These are phyloP conservation scores for Boletus coccyginus DNA, from an alignment of 768 basidiomycete genomes.

Conservation along the genomic window DNA sequence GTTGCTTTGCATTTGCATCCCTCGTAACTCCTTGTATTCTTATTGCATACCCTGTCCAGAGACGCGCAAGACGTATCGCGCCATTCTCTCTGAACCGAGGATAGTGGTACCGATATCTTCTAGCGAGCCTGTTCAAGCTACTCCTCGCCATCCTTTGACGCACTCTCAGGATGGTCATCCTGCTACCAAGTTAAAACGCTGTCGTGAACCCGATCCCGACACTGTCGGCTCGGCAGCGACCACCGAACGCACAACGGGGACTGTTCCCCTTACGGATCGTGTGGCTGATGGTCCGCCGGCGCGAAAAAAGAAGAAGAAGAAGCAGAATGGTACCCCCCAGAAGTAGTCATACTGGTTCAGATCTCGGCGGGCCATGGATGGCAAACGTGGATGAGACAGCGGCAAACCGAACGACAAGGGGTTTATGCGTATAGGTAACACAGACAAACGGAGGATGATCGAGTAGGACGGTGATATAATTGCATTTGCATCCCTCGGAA, in stretches of 20 bases:
- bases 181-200: slow-evolving; percentile 22
- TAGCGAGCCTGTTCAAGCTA: background rate
- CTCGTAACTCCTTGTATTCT: slow-evolving; percentile 12
- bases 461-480: too few species aligned
- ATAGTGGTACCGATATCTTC: slow-evolving; percentile 49
- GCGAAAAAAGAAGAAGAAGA: slow-evolving; percentile 25
- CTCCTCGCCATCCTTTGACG: too few species aligned
- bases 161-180: background rate
- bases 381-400: too few species aligned
- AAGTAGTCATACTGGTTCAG: too few species aligned
- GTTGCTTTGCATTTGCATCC: background rate
- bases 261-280: background rate
- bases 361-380: too few species aligned
- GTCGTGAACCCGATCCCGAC: slow-evolving; percentile 16
- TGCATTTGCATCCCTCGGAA: background rate
- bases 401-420: too few species aligned
- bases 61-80: slow-evolving; percentile 78
- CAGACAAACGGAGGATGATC: too few species aligned
- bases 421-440: too few species aligned
- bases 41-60: slow-evolving; percentile 42
- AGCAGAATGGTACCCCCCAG: background rate
- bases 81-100: slow-evolving; percentile 72
- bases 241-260: background rate
- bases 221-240: background rate
- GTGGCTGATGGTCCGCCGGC: slow-evolving; percentile 2